A percentile compares a stretch with the other conserved stretches of the same genome.
phyloP scores from a whole-genome alignment of 1,284 basidiomycete species.

The Naganishia sp. region DNA sequence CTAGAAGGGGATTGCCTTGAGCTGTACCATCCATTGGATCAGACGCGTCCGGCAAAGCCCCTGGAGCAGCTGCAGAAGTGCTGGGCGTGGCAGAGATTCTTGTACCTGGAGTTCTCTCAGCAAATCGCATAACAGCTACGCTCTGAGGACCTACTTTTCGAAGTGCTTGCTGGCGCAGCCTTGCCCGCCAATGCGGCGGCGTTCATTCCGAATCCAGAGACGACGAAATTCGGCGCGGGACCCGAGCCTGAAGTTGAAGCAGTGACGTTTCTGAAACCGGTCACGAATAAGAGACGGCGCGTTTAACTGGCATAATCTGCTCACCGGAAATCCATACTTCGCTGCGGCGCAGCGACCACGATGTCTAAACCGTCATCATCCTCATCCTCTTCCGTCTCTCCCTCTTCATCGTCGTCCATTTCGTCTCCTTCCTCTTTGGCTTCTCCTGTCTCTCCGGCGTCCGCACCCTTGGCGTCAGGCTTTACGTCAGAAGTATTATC shows the following conservation, averaged over 20 bases:
- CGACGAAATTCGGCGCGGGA: constrained; percentile 28
- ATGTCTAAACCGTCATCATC: constrained; percentile 53
- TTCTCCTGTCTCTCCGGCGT: neutral
- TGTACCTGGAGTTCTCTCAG: neutral
- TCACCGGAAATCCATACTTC: constrained; percentile 49
- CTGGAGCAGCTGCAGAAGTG: neutral
- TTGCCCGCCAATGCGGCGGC: constrained; percentile 21
- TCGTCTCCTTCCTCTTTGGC: constrained; percentile 28
- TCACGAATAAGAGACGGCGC: neutral
- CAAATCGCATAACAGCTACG: neutral
- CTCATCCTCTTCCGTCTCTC: constrained; percentile 42
- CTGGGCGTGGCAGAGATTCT: neutral
- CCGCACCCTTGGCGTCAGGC: constrained; percentile 12
- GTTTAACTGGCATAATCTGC: constrained; percentile 6
- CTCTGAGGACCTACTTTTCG: neutral
- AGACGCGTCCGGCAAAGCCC: constrained; percentile 8
- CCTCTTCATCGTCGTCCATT: constrained; percentile 44
- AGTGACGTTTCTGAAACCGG: constrained; percentile 24
- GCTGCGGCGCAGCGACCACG: constrained; percentile 42
- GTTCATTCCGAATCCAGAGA: constrained; percentile 33
- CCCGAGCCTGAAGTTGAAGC: constrained; percentile 20
- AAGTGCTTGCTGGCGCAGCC: neutral
- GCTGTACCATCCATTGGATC: constrained; percentile 5
- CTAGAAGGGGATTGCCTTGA: constrained; percentile 5
- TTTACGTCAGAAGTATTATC: constrained; percentile 39